Evolutionary conservation across 106 monocot genomes (phyloP), one percentile per base, ranked within the genome.

Genomic region (Phalaenopsis equestris): DNA sequence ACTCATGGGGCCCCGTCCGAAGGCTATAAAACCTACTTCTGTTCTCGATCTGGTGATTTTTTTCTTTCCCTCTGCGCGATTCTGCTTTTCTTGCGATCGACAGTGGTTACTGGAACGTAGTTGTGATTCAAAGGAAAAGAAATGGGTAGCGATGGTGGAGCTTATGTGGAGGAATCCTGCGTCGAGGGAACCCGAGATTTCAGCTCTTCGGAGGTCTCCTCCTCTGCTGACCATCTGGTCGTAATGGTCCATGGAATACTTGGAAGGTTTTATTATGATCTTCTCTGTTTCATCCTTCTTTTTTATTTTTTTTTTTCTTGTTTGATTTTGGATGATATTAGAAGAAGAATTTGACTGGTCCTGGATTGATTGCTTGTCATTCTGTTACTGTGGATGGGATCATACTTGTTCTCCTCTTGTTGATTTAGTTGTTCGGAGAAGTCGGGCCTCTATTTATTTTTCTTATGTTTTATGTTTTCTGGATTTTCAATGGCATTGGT

Each of bases 241-340:
- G 90, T 96, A 23, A 84, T 96, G 96, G 91, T 96, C 16, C 96
- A 96, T 67, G 96, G 96, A 16, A 96, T 96, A 49, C 91, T 96
- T 37, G 96, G 96, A 52, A 93, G 93, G 96, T 96, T 30, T 30
- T 30, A 83, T 42, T 10, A 5, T 77, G 9, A 15, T 74, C 17
- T 42, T 42, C 0, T 19, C 72, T 12, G 38, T 72, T 41, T 72
- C 37, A 45, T 18, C 1, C 1, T 68, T 73, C 30, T 30, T n/a
- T 42, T 74, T 74, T 12, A 38, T 39, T 39, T 70, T 70, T 15
- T 67, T 19, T 30, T 24, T 67, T 67, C 30, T 6, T 38, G 2
- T 14, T 38, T 70, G 39, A 70, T 39, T 15, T n/a, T 70, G 19
- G 61, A 61, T 19, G 61, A 61, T 30, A 30, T 21, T 21, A 61